Evolutionary conservation across 441 rosid species (phyloP).

Genomic region (Metrosideros polymorpha): DNA sequence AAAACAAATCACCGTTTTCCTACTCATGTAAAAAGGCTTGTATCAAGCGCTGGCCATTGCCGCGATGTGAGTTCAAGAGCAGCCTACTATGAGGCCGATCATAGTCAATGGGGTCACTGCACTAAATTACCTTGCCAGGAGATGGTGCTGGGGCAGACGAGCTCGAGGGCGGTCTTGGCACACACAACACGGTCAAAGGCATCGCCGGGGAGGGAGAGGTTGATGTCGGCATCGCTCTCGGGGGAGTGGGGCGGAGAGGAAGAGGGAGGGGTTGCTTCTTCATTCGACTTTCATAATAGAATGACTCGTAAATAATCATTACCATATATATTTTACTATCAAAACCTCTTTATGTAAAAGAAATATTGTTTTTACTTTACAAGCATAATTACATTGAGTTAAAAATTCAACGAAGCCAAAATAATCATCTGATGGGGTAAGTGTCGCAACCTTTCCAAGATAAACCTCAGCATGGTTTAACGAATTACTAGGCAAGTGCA

Average conservation of each 20-base stretch:
- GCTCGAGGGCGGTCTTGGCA: too few relatives aligned
- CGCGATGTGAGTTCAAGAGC: slow-evolving; percentile 59
- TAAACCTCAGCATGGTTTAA: neutral
- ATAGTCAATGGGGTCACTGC: slow-evolving; percentile 48
- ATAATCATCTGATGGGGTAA: neutral
- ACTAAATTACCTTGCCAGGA: slow-evolving; percentile 37
- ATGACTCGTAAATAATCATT: neutral
- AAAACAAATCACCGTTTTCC: neutral
- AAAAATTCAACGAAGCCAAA: too few relatives aligned
- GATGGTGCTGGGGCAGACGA: too few relatives aligned
- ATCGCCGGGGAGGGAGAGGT: too few relatives aligned
- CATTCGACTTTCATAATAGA: too few relatives aligned
- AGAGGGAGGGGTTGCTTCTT: slow-evolving; percentile 33
- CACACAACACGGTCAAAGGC: too few relatives aligned
- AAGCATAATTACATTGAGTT: neutral
- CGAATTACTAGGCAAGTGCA: neutral
- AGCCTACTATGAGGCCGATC: slow-evolving; percentile 39
- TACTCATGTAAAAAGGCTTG: slow-evolving; percentile 27
- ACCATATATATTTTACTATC: too few relatives aligned
- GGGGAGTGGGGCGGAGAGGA: too few relatives aligned
- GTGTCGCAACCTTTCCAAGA: neutral
- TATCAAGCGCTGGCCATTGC: slow-evolving; percentile 53
- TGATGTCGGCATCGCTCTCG: too few relatives aligned
- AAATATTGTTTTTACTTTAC: too few relatives aligned
- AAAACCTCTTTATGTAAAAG: neutral